Conservation (phyloP, 345 rosid genomes). For the Cardiospermum halicacabum region DNA sequence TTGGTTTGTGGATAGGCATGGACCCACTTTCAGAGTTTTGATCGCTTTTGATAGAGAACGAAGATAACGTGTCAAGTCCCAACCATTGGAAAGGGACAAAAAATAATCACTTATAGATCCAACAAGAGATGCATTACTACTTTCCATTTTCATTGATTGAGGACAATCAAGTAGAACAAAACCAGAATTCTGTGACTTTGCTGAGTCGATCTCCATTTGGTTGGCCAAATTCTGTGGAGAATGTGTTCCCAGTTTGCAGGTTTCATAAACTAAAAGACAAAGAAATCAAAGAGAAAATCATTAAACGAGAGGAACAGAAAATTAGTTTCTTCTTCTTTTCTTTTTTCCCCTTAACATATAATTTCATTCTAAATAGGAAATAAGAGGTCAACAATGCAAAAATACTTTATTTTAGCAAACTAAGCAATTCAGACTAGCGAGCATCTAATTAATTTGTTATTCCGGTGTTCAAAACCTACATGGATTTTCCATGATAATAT, state of each 20-base stretch:
- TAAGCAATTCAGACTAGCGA: not conserved
- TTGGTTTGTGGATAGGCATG: slow-evolving; percentile 52
- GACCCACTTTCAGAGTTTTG: slow-evolving; percentile 71
- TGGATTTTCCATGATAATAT: no score
- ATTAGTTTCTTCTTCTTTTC: no score
- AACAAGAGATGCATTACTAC: slow-evolving; percentile 82
- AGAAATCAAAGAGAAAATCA: slow-evolving; percentile 8
- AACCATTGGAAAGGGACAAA: slow-evolving; percentile 94
- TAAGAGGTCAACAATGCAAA: not conserved
- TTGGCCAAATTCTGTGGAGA: slow-evolving; percentile 74
- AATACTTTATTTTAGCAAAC: not conserved
- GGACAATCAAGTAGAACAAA: slow-evolving; percentile 95
- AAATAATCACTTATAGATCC: slow-evolving; percentile 98
- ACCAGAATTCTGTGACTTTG: slow-evolving; percentile 64
- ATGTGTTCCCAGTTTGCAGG: slow-evolving; percentile 93
- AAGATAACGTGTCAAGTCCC: slow-evolving; percentile 93
- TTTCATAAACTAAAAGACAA: slow-evolving; percentile 67
- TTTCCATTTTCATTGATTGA: slow-evolving; percentile 96
- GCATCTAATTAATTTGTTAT: not conserved
- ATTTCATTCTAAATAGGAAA: not conserved
- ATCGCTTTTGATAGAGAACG: slow-evolving; percentile 90
- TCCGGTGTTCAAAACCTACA: not conserved
- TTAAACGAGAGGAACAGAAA: slow-evolving; percentile 6
- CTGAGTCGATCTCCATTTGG: slow-evolving; percentile 78
- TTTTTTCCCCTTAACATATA: no score